These are phyloP conservation scores for Aristolochia contorta DNA, from an alignment of 164 flowering plant species.

Conservation along the genomic window DNA sequence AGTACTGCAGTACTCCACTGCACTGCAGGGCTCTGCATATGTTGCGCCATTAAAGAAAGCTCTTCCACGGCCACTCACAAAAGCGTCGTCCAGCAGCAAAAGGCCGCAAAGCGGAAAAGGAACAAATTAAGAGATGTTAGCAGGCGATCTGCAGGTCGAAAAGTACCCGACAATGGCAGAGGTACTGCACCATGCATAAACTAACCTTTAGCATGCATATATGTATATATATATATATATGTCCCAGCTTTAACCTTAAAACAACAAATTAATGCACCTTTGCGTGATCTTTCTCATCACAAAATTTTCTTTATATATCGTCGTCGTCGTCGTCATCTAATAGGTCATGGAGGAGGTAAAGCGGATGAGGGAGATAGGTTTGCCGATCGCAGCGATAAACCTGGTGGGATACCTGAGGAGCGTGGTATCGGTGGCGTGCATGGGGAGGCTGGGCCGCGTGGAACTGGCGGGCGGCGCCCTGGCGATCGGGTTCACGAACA, in stretches of 20 bases:
- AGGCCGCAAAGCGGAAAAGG: constrained; percentile 2
- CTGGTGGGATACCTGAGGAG: constrained; percentile 53
- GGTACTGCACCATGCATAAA: constrained; percentile 36
- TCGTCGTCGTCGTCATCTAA: too few relatives aligned
- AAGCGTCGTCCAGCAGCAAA: constrained; percentile 2
- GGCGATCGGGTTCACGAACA: constrained; percentile 92
- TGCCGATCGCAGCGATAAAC: constrained; percentile 57
- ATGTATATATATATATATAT: too few relatives aligned
- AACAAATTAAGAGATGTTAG: constrained; percentile 28
- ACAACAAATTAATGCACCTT: background rate
- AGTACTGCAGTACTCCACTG: too few relatives aligned
- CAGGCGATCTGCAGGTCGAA: constrained; percentile 22
- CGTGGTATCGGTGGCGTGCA: constrained; percentile 60
- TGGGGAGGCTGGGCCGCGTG: constrained; percentile 76
- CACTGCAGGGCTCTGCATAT: too few relatives aligned
- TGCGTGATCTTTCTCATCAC: background rate
- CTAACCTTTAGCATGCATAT: background rate
- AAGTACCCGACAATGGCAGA: constrained; percentile 48
- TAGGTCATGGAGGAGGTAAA: constrained; percentile 70
- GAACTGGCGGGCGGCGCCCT: constrained; percentile 93
- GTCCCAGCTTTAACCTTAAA: constrained; percentile 2
- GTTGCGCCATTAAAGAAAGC: too few relatives aligned
- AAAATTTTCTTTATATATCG: too few relatives aligned
- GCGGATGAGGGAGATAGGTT: constrained; percentile 39
- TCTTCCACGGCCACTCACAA: too few relatives aligned